Evolutionary conservation across 495 filamentous ascomycete species (phyloP).

Genomic region (Letharia lupina): DNA sequence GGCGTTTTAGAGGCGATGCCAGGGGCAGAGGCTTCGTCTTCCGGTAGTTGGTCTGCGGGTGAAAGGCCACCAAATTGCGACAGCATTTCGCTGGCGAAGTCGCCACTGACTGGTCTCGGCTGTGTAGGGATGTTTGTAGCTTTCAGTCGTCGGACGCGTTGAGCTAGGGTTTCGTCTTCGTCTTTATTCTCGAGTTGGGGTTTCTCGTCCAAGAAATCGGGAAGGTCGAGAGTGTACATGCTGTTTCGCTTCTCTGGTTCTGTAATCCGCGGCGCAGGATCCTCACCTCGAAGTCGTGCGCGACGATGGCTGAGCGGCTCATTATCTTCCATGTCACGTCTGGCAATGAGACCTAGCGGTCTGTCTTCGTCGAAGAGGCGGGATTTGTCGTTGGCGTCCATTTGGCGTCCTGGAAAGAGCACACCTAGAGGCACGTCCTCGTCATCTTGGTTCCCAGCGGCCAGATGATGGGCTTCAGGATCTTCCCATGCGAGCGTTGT

Average conservation of each 20-base stretch:
- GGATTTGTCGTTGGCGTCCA: constrained; percentile 38
- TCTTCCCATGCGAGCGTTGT: constrained; percentile 89
- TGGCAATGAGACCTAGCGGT: constrained; percentile 78
- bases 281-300: constrained; percentile 61
- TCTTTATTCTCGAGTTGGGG: constrained; percentile 25
- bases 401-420: constrained; percentile 57
- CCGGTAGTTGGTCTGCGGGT: constrained; percentile 24
- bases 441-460: constrained; percentile 41
- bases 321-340: constrained; percentile 77
- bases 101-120: constrained; percentile 54
- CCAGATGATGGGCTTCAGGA: constrained; percentile 33
- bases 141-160: constrained; percentile 58
- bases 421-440: constrained; percentile 83
- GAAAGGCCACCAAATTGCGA: constrained; percentile 53
- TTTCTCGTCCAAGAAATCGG: constrained; percentile 21
- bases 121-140: constrained; percentile 44
- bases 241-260: constrained; percentile 33
- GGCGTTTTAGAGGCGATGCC: constrained; percentile 26
- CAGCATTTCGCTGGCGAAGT: constrained; percentile 74
- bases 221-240: constrained; percentile 30
- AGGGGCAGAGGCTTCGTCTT: constrained; percentile 6
- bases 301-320: constrained; percentile 78
- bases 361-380: constrained; percentile 44
- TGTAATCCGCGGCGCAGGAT: constrained; percentile 21
- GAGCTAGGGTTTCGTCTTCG: constrained; percentile 68